These are phyloP conservation scores for Parathielavia hyrcaniae DNA, from an alignment of 495 filamentous ascomycete genomes.

Conservation along the genomic window DNA sequence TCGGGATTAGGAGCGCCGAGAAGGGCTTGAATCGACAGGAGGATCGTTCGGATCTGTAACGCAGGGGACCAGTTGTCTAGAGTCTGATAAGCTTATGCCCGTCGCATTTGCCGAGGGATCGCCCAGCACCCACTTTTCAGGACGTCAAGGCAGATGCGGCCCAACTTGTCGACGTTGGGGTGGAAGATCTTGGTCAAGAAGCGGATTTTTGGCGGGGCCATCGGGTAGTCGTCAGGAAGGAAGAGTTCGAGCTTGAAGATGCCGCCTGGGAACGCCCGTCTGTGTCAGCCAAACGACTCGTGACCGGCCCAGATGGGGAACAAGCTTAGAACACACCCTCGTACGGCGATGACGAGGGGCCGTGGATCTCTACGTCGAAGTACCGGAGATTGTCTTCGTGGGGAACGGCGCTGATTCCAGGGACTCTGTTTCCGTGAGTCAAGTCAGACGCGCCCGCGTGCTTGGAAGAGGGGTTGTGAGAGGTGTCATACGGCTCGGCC, in stretches of 20 bases:
- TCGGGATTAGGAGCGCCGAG: constrained; percentile 96
- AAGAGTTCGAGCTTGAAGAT: constrained; percentile 98
- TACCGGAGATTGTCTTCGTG: constrained; percentile 97
- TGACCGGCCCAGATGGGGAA: not conserved
- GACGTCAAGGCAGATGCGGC: constrained; percentile 94
- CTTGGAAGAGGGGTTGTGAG: not conserved
- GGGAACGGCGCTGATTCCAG: constrained; percentile 94
- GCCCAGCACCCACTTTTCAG: constrained; percentile 75
- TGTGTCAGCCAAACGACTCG: not conserved
- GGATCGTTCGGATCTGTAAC: constrained; percentile 93
- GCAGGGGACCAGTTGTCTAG: constrained; percentile 98
- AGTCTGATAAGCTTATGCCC: constrained; percentile 4
- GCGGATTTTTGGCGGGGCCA: constrained; percentile 96
- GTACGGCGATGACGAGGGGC: constrained; percentile 89
- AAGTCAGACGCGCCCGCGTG: constrained; percentile 19
- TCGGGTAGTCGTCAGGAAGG: constrained; percentile 98
- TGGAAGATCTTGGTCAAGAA: constrained; percentile 99
- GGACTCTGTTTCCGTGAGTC: constrained; percentile 55
- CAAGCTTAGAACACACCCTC: constrained; percentile 54
- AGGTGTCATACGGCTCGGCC: constrained; percentile 75
- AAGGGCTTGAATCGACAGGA: constrained; percentile 94
- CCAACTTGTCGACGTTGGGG: constrained; percentile 96
- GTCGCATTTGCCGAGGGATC: not conserved
- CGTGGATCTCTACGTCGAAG: constrained; percentile 95
- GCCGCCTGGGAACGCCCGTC: constrained; percentile 55